phyloP scores from a whole-genome alignment of 306 rosid species.

The Glycine tomentella region DNA sequence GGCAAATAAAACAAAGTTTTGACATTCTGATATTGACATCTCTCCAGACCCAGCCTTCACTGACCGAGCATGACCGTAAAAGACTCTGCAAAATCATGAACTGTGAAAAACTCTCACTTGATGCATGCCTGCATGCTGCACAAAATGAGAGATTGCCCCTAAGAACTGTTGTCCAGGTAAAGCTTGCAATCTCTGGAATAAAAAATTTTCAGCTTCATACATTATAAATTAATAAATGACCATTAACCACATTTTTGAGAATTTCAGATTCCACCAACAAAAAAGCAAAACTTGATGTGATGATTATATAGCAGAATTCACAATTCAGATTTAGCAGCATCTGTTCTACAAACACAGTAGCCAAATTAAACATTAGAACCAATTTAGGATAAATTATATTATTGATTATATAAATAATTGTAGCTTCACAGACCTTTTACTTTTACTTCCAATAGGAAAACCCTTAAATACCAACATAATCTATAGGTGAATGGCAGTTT shows the following conservation, averaged over 20 bases:
- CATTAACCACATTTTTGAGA: conserved; percentile 1
- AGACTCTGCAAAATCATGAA: conserved; percentile 91
- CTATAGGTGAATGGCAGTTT: not conserved
- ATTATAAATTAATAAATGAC: conserved; percentile 20
- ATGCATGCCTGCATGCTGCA: conserved; percentile 92
- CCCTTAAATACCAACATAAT: not conserved
- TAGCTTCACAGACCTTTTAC: conserved; percentile 4
- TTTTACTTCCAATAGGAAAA: conserved; percentile 8
- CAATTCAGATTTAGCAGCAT: conserved; percentile 32
- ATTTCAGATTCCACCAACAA: conserved; percentile 20
- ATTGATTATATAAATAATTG: conserved; percentile 11
- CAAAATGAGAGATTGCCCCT: conserved; percentile 95
- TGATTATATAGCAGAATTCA: conserved; percentile 4
- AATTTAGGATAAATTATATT: conserved; percentile 20
- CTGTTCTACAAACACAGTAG: not conserved
- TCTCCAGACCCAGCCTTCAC: conserved; percentile 77
- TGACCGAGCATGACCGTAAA: conserved; percentile 80
- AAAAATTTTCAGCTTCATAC: conserved; percentile 31
- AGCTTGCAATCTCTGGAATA: conserved; percentile 36
- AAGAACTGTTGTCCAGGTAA: conserved; percentile 87
- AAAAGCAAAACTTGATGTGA: not conserved
- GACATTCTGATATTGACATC: conserved; percentile 37
- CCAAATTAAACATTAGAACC: conserved; percentile 29
- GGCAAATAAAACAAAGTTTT: conserved; percentile 31
- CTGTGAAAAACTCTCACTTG: conserved; percentile 89